Evolutionary conservation across 768 basidiomycete species (phyloP), one percentile per base, ranked within the genome.

Genomic region (Xerocomellus chrysenteron): DNA sequence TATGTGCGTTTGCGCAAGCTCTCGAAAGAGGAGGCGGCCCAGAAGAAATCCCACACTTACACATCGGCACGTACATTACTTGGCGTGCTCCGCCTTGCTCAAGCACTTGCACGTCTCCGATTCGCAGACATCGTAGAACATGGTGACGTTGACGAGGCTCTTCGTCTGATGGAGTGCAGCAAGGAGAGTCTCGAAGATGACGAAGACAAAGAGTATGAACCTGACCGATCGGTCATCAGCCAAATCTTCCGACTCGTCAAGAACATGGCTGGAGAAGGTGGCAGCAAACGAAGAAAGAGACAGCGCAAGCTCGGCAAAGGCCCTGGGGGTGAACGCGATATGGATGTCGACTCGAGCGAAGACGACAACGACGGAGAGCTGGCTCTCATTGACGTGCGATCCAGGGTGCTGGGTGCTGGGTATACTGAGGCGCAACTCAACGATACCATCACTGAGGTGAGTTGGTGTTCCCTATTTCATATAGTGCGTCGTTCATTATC

Each of bases 61-160:
- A 96, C 94, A 14, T 98, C 97, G 12, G 92, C 94, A 4, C 90
- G 97, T 68, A 98, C 97, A 14, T 82, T 99, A 8, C 87, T 99
- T 37, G 97, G 92, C 50, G 87, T 98, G 46, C 82, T 99, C 4
- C 93, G 97, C 58, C 85, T 99, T 35, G 84, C 96, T 0, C 97
- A 99, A 71, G 94, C 95, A 0, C 86, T 96, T 42, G 95, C 97
- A 1, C 88, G 97, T 17, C 79, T 99, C 28, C 87, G 96, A 37
- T 92, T 88, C 75, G 83, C 90, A 49, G 84, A 88, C 65, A 75
- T 76, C 2, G 97, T 98, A 40, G 86, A 86, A 47, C 84, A 87
- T 54, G 80, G 82, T 39, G 97, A 99, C 68, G 94, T 99, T 13
- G 94, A 98, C 67, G 97, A 98, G 74, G 97, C 97, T 2, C 78